Evolutionary conservation across 1,284 basidiomycete species (phyloP).

Genomic region (Puccinia hordei): DNA sequence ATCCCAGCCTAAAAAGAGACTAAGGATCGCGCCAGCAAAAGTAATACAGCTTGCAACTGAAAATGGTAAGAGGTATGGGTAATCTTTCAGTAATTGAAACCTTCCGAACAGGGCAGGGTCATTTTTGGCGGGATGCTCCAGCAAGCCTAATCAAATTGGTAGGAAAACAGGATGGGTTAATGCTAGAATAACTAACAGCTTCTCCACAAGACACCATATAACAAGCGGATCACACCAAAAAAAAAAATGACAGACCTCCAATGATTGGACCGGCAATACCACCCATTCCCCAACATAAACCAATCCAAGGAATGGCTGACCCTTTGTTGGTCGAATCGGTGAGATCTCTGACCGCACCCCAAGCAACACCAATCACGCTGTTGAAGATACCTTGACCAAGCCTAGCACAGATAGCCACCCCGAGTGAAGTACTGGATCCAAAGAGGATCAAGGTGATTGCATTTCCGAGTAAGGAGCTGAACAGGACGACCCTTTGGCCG

Average conservation of each 20-base stretch:
- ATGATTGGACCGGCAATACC: conserved; percentile 70
- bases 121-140: conserved; percentile 80
- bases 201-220: background rate
- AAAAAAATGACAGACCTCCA: conserved; percentile 40
- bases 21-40: conserved; percentile 73
- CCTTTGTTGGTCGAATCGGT: conserved; percentile 71
- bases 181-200: background rate
- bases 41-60: conserved; percentile 63
- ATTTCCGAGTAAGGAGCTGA: conserved; percentile 80
- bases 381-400: conserved; percentile 92
- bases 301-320: conserved; percentile 87
- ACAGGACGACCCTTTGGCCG: conserved; percentile 80
- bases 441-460: conserved; percentile 76
- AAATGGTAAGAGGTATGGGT: conserved; percentile 91
- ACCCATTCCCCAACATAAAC: conserved; percentile 94
- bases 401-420: conserved; percentile 83
- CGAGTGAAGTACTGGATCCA: conserved; percentile 73
- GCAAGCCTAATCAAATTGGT: background rate
- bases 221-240: background rate
- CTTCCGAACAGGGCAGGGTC: conserved; percentile 73
- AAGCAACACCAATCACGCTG: conserved; percentile 59
- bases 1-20: conserved; percentile 84
- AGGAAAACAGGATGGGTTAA: conserved; percentile 68
- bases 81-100: conserved; percentile 69
- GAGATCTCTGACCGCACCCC: conserved; percentile 82